Conservation (phyloP, 148 eudicot genomes). For the Vaccinium darrowii region DNA sequence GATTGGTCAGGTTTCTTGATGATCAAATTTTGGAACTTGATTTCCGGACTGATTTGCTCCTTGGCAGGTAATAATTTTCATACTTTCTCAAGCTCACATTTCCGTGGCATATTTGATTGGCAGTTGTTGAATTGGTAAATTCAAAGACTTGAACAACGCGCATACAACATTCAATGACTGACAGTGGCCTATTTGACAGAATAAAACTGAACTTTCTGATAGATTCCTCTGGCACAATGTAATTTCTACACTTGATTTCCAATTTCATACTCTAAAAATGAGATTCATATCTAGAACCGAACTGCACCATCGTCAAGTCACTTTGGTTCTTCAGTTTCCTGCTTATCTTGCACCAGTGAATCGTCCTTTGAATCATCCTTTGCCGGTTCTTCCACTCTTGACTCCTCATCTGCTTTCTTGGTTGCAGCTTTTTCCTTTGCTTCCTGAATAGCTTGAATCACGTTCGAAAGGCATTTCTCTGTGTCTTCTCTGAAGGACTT, state of each 20-base stretch:
- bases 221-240: background rate
- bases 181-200: background rate
- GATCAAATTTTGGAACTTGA: constrained; percentile 10
- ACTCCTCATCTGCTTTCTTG: constrained; percentile 9
- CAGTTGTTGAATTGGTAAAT: background rate
- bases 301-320: background rate
- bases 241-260: background rate
- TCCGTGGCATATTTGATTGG: background rate
- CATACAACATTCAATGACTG: background rate
- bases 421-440: constrained; percentile 22
- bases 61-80: constrained; percentile 5
- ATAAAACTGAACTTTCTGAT: background rate
- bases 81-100: background rate
- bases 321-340: constrained; percentile 3
- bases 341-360: constrained; percentile 12
- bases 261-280: background rate
- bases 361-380: background rate
- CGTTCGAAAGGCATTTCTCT: constrained; percentile 29
- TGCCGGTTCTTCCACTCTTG: background rate
- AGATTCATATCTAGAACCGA: background rate
- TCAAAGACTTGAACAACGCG: background rate
- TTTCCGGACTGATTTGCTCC: background rate
- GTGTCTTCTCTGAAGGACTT: constrained; percentile 31
- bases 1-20: constrained; percentile 14
- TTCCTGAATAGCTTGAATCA: constrained; percentile 37